phyloP scores from a whole-genome alignment of 2,329 filamentous ascomycete species.

The Talaromyces sp. region DNA sequence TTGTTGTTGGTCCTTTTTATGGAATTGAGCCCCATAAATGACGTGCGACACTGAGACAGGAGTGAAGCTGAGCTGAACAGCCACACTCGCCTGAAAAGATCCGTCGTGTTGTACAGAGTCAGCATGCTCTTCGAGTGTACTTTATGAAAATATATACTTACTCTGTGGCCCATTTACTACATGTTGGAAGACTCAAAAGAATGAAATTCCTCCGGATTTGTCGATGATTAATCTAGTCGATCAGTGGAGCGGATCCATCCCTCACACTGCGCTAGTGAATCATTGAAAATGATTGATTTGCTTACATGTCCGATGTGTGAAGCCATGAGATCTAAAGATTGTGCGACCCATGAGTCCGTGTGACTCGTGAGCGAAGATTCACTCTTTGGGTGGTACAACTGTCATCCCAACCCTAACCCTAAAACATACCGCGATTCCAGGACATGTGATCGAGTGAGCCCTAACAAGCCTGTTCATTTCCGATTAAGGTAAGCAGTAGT shows the following conservation, averaged over 20 bases:
- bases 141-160: not conserved
- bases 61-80: slow-evolving; percentile 1
- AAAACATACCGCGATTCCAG: too few relatives aligned
- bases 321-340: not conserved
- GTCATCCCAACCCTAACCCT: not conserved
- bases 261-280: not conserved
- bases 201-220: not conserved
- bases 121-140: not conserved
- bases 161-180: too few relatives aligned
- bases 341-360: not conserved
- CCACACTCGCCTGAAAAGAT: not conserved
- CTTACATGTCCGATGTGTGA: not conserved
- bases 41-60: not conserved
- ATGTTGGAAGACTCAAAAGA: too few relatives aligned
- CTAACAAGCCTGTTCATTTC: not conserved
- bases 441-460: not conserved
- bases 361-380: not conserved
- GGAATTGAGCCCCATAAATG: not conserved
- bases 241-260: not conserved
- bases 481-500: not conserved
- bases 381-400: not conserved
- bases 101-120: not conserved
- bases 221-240: not conserved
- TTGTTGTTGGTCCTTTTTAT: not conserved
- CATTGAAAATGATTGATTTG: not conserved